Evolutionary conservation across 1,284 basidiomycete species (phyloP).

Genomic region (Vanrija pseudolonga): DNA sequence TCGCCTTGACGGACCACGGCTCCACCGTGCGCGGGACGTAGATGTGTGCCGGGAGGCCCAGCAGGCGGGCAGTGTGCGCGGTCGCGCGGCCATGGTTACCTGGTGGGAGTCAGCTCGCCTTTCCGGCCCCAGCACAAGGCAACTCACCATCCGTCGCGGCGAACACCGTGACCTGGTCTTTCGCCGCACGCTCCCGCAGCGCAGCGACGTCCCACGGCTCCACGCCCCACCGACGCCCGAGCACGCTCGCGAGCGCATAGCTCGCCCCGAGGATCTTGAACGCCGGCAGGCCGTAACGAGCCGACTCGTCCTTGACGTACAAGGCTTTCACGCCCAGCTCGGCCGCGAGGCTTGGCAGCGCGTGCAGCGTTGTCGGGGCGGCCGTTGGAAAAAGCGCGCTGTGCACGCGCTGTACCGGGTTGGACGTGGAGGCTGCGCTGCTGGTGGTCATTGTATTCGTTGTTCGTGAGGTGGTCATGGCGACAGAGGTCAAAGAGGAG

Average conservation of each 20-base stretch:
- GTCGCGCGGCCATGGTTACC: slow-evolving; percentile 19
- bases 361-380: slow-evolving; percentile 11
- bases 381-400: slow-evolving; percentile 11
- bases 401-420: slow-evolving; percentile 5
- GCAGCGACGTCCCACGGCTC: slow-evolving; percentile 11
- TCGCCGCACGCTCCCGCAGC: background rate
- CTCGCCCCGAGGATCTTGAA: slow-evolving; percentile 21
- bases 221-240: slow-evolving; percentile 10
- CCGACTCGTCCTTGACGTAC: slow-evolving; percentile 18
- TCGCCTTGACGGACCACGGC: slow-evolving; percentile 11
- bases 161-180: slow-evolving; percentile 5
- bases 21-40: slow-evolving; percentile 15
- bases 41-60: slow-evolving; percentile 10
- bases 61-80: slow-evolving; percentile 7
- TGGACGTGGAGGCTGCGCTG: no score
- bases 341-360: slow-evolving; percentile 2
- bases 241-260: slow-evolving; percentile 8
- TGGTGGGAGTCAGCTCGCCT: background rate
- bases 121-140: background rate
- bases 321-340: slow-evolving; percentile 11
- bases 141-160: slow-evolving; percentile 17
- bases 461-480: no score
- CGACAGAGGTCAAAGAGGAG: no score
- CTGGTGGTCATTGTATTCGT: no score
- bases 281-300: slow-evolving; percentile 16